These are phyloP conservation scores for Canavalia gladiata DNA, from an alignment of 306 rosid species.

Conservation along the genomic window DNA sequence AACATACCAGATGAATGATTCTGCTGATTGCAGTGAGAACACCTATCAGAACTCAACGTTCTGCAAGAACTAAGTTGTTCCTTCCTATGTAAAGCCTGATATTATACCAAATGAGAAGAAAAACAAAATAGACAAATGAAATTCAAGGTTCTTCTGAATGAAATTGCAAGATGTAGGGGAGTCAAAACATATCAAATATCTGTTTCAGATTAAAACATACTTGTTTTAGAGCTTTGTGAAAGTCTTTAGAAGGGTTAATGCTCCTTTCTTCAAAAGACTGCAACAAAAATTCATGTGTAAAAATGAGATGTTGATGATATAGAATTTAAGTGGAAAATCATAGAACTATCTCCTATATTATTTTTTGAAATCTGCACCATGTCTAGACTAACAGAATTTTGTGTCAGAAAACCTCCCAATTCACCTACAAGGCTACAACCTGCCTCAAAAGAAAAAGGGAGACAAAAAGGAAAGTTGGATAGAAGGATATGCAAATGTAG, in stretches of 20 bases:
- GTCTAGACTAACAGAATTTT: neutral
- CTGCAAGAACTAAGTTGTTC: conserved; percentile 44
- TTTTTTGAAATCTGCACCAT: neutral
- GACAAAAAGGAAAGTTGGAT: no score
- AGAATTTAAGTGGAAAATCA: neutral
- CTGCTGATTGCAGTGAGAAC: conserved; percentile 38
- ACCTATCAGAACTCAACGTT: conserved; percentile 11
- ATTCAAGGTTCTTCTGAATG: conserved; percentile 22
- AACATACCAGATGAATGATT: conserved; percentile 54
- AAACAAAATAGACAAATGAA: neutral
- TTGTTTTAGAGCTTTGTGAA: conserved; percentile 56
- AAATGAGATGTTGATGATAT: conserved; percentile 27
- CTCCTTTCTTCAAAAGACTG: conserved; percentile 62
- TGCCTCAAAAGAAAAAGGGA: no score
- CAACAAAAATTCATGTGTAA: conserved; percentile 14
- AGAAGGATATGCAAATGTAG: no score
- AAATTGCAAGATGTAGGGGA: neutral
- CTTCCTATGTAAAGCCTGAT: conserved; percentile 53
- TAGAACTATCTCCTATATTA: conserved; percentile 7
- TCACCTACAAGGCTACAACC: no score
- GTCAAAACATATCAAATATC: neutral
- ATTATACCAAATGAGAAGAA: conserved; percentile 15
- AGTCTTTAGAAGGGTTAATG: conserved; percentile 53
- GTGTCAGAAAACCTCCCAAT: neutral
- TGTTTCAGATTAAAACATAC: conserved; percentile 35